A percentile compares a stretch with the other conserved stretches of the same genome.
Conservation (phyloP, 257 asterid genomes). For the Nicotiana undulata region DNA sequence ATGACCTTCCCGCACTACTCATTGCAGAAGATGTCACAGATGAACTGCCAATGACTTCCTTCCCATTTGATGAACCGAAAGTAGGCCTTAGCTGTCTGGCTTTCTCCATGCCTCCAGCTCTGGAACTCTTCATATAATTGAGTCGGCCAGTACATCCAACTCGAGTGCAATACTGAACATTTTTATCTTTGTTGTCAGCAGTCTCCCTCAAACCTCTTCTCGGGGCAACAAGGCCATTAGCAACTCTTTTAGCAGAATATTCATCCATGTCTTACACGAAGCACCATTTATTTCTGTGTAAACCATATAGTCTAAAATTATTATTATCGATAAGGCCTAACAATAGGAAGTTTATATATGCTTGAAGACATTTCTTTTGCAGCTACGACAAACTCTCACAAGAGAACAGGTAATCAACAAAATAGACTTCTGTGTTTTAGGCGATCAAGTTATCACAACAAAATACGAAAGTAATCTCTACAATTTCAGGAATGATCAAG, state of each 20-base stretch:
- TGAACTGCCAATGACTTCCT: constrained; percentile 33
- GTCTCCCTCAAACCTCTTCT: constrained; percentile 35
- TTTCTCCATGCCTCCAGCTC: constrained; percentile 35
- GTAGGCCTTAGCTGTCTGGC: constrained; percentile 32
- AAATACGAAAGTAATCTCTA: neutral
- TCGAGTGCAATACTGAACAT: constrained; percentile 59
- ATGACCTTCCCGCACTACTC: constrained; percentile 13
- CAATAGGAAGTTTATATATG: neutral
- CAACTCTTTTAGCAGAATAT: constrained; percentile 37
- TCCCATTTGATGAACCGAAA: constrained; percentile 30
- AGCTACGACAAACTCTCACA: neutral
- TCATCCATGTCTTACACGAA: constrained; percentile 32
- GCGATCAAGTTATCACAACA: neutral
- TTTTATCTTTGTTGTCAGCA: constrained; percentile 24
- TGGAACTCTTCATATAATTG: constrained; percentile 29
- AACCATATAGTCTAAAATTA: neutral
- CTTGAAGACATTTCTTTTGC: neutral
- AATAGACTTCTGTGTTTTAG: too few relatives aligned
- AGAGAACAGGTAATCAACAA: neutral
- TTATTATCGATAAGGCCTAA: neutral
- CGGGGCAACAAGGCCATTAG: constrained; percentile 21
- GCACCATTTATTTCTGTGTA: constrained; percentile 4
- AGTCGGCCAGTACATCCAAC: constrained; percentile 77
- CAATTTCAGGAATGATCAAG: neutral
- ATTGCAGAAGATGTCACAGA: constrained; percentile 19